Conservation (phyloP, 2,329 filamentous ascomycete species). For the Aaosphaeria pasadenensis region DNA sequence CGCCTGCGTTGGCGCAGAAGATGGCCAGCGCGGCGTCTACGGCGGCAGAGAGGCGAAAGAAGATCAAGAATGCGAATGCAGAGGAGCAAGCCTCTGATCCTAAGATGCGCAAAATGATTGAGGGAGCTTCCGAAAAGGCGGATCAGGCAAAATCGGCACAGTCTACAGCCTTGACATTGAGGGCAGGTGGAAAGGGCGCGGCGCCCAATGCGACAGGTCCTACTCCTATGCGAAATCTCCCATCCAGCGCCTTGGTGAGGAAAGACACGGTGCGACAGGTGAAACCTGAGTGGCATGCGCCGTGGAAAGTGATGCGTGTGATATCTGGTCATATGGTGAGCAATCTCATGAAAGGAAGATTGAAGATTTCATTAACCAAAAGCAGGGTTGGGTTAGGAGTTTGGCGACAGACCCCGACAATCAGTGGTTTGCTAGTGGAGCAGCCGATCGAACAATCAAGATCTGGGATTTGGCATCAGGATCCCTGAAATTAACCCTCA, state of each 20-base stretch:
- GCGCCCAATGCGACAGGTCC: constrained; percentile 57
- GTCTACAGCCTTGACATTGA: constrained; percentile 58
- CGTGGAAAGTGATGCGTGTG: constrained; percentile 97
- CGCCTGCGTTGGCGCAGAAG: constrained; percentile 74
- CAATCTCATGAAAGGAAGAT: no score
- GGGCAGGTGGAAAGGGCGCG: constrained; percentile 44
- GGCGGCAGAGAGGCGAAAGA: constrained; percentile 62
- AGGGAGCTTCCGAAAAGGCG: constrained; percentile 54
- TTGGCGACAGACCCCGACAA: constrained; percentile 89
- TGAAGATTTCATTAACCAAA: no score
- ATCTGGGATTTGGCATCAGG: constrained; percentile 96
- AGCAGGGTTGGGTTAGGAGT: constrained; percentile 69
- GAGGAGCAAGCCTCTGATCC: constrained; percentile 49
- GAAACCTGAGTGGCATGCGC: constrained; percentile 92
- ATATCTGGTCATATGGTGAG: constrained; percentile 79
- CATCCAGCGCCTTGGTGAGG: constrained; percentile 58
- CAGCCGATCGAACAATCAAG: constrained; percentile 95
- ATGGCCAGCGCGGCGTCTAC: constrained; percentile 61
- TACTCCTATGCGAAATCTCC: constrained; percentile 49
- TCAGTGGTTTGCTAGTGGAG: constrained; percentile 94
- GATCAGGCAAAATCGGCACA: constrained; percentile 43
- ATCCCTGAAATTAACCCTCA: constrained; percentile 78
- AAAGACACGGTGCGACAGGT: constrained; percentile 64
- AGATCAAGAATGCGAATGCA: constrained; percentile 52
- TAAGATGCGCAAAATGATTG: constrained; percentile 66